A percentile compares a stretch with the other conserved stretches of the same genome.
These are phyloP conservation scores for Cystofilobasidium bisporidii DNA, from an alignment of 768 basidiomycete species.

Conservation along the genomic window DNA sequence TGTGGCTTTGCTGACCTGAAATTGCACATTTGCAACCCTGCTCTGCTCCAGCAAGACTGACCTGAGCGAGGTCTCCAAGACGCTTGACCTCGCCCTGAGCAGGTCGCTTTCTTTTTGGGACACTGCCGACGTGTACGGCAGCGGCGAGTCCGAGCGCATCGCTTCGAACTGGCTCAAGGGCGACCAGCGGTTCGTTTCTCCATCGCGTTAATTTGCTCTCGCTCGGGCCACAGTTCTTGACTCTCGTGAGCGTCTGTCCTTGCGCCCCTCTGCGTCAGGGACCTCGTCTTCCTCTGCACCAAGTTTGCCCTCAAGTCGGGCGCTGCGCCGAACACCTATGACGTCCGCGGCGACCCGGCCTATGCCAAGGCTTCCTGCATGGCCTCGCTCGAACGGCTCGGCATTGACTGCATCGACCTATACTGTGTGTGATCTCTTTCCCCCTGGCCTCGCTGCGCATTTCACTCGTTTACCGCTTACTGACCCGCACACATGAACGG, in stretches of 20 bases:
- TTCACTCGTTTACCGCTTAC: too few relatives aligned
- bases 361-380: conserved; percentile 7
- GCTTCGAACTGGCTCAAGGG: background rate
- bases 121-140: conserved; percentile 9
- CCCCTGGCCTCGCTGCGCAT: background rate
- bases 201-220: too few relatives aligned
- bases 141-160: background rate
- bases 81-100: background rate
- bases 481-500: too few relatives aligned
- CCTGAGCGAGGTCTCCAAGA: background rate
- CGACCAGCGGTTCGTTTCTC: background rate
- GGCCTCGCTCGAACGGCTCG: conserved; percentile 6
- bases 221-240: too few relatives aligned
- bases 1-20: too few relatives aligned
- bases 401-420: conserved; percentile 1
- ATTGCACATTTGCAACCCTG: too few relatives aligned
- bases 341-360: conserved; percentile 12
- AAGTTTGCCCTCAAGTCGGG: conserved; percentile 29
- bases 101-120: background rate
- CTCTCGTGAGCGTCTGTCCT: too few relatives aligned
- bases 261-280: too few relatives aligned
- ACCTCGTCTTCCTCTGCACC: conserved; percentile 32
- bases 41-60: background rate
- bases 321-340: background rate
- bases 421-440: conserved; percentile 1